Conservation (phyloP, 2,329 filamentous ascomycete species). For the Shiraia bambusicola region DNA sequence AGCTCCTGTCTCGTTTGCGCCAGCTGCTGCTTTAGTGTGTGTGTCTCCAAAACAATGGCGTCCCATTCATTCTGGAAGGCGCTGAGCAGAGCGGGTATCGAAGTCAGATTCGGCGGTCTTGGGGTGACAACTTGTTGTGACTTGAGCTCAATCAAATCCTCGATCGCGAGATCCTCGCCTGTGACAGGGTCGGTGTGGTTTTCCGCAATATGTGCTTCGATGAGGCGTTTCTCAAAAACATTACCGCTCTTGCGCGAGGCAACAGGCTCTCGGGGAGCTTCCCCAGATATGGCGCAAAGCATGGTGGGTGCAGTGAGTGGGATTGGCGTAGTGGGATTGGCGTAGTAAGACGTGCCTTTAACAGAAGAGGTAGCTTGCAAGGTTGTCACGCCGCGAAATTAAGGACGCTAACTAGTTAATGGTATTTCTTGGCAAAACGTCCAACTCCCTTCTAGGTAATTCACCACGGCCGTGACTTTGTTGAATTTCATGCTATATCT, state of each 20-base stretch:
- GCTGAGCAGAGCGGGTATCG: conserved; percentile 89
- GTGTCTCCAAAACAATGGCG: conserved; percentile 85
- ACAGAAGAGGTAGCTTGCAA: background rate
- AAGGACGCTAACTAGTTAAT: no score
- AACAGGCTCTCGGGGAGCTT: conserved; percentile 91
- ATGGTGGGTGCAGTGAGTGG: conserved; percentile 22
- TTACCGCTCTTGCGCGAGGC: conserved; percentile 92
- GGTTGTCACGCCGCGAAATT: no score
- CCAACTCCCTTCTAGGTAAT: no score
- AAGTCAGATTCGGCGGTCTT: conserved; percentile 89
- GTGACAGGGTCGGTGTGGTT: conserved; percentile 90
- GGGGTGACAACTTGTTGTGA: conserved; percentile 81
- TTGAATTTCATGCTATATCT: no score
- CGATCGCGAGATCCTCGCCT: conserved; percentile 76
- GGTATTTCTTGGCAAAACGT: no score
- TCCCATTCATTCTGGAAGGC: conserved; percentile 99
- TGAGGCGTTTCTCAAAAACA: conserved; percentile 91
- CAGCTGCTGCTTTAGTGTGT: conserved; percentile 85
- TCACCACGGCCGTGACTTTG: no score
- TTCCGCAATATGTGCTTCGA: conserved; percentile 92
- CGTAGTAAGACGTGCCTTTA: background rate
- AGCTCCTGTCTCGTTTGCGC: conserved; percentile 90
- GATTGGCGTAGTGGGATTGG: background rate
- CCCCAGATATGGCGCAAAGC: conserved; percentile 77
- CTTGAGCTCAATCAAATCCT: conserved; percentile 88